A percentile compares a stretch with the other conserved stretches of the same genome.
Conservation (phyloP, 2,329 filamentous ascomycete species). For the Triangularia verruculosa region DNA sequence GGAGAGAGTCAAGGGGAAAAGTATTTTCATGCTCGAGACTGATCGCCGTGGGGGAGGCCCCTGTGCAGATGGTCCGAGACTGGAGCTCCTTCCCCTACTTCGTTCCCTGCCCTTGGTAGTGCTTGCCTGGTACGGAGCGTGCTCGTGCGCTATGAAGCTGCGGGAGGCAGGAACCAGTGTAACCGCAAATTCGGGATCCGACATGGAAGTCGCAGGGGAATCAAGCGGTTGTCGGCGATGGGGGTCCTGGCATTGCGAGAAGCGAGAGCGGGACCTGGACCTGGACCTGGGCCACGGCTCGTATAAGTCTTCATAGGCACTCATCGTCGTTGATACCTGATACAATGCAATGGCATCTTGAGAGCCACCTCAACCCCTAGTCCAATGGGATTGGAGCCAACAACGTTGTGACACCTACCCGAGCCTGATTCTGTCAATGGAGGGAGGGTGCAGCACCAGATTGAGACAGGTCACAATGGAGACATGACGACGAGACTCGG, state of each 20-base stretch:
- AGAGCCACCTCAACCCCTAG: neutral
- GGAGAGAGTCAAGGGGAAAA: conserved; percentile 16
- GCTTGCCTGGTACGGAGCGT: conserved; percentile 9
- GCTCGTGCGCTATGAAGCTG: conserved; percentile 2
- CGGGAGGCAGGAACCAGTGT: conserved; percentile 21
- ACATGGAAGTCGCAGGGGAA: conserved; percentile 13
- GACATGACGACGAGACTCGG: neutral
- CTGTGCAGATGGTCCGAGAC: conserved; percentile 21
- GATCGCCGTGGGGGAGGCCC: conserved; percentile 25
- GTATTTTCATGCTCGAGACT: conserved; percentile 19
- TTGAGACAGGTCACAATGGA: neutral
- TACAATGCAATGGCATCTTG: neutral
- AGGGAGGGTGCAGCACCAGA: neutral
- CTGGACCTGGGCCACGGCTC: neutral
- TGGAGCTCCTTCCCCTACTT: conserved; percentile 9
- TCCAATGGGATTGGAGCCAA: neutral
- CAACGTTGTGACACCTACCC: conserved; percentile 13
- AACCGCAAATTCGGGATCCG: conserved; percentile 22
- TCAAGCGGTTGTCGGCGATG: conserved; percentile 3
- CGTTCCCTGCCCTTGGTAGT: neutral
- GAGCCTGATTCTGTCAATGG: neutral
- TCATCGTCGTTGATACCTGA: neutral
- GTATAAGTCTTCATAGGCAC: conserved; percentile 14
- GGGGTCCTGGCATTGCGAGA: neutral
- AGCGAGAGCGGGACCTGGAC: neutral